phyloP scores from a whole-genome alignment of 768 basidiomycete species.

The Pulveroboletus sp. region DNA sequence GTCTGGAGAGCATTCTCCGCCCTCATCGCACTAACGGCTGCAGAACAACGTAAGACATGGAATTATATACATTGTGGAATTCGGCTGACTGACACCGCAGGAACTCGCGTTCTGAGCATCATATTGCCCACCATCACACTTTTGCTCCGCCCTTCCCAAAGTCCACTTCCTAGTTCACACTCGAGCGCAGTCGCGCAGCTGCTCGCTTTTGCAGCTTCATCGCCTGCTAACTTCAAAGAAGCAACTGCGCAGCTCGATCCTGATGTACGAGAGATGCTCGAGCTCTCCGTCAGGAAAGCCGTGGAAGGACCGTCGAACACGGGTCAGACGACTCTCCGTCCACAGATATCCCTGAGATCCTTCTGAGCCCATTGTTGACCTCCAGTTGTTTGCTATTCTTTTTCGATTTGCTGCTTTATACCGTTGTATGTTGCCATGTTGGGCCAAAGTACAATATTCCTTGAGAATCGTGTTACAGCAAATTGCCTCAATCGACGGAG shows the following conservation, averaged over 20 bases:
- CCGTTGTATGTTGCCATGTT: background rate
- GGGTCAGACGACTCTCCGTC: conserved; percentile 47
- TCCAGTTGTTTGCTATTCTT: background rate
- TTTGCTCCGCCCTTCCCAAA: conserved; percentile 54
- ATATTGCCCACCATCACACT: conserved; percentile 75
- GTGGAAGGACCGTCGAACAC: conserved; percentile 47
- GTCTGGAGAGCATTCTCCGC: conserved; percentile 77
- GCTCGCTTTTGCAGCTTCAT: conserved; percentile 65
- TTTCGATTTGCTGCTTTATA: background rate
- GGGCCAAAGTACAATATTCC: no score
- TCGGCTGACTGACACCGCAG: conserved; percentile 36
- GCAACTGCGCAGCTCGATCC: conserved; percentile 68
- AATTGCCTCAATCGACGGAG: no score
- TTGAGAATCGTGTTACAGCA: no score
- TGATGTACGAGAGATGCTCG: conserved; percentile 58
- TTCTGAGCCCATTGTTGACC: conserved; percentile 32
- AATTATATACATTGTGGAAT: background rate
- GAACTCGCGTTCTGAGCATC: conserved; percentile 63
- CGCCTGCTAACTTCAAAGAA: conserved; percentile 81
- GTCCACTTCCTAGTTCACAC: conserved; percentile 45
- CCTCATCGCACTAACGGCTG: conserved; percentile 54
- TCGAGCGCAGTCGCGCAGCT: conserved; percentile 63
- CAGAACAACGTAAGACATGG: conserved; percentile 57
- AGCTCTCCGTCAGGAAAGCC: conserved; percentile 75
- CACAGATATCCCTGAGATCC: conserved; percentile 75